A percentile compares a stretch with the other conserved stretches of the same genome.
phyloP scores from a whole-genome alignment of 352 stramenopile genomes.

The Phytophthora multivora region DNA sequence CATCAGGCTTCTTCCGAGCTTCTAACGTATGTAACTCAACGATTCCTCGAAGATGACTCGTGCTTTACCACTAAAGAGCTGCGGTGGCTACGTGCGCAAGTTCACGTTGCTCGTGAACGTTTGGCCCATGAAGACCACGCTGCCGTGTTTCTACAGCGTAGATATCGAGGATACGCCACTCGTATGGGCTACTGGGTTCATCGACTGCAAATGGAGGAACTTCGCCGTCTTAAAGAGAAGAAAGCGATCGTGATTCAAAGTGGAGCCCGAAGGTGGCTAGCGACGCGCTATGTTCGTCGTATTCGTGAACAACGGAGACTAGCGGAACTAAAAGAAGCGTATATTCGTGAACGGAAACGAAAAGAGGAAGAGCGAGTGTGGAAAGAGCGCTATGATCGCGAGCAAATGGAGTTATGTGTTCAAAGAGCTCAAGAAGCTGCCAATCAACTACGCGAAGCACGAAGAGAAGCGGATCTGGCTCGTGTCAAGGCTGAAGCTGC shows the following conservation, averaged over 20 bases:
- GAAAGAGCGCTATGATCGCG: slow-evolving; percentile 60
- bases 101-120: slow-evolving; percentile 37
- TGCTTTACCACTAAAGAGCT: slow-evolving; percentile 50
- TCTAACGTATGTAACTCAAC: slow-evolving; percentile 50
- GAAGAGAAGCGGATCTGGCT: slow-evolving; percentile 62
- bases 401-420: slow-evolving; percentile 67
- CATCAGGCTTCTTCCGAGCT: slow-evolving; percentile 47
- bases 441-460: slow-evolving; percentile 57
- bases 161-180: slow-evolving; percentile 54
- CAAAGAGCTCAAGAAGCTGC: slow-evolving; percentile 48
- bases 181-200: slow-evolving; percentile 46
- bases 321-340: slow-evolving; percentile 55
- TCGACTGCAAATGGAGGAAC: slow-evolving; percentile 42
- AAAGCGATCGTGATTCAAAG: slow-evolving; percentile 46
- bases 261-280: slow-evolving; percentile 40
- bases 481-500: slow-evolving; percentile 57
- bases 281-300: slow-evolving; percentile 31
- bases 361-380: slow-evolving; percentile 58
- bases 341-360: slow-evolving; percentile 62
- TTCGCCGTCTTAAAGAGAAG: slow-evolving; percentile 32
- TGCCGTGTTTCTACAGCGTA: slow-evolving; percentile 56
- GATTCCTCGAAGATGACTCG: slow-evolving; percentile 36
- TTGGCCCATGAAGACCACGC: slow-evolving; percentile 47
- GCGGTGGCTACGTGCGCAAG: slow-evolving; percentile 44
- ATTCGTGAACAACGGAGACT: slow-evolving; percentile 38